Base-by-base conservation (phyloP, 179 eudicot species). In the Carnegiea gigantea region DNA sequence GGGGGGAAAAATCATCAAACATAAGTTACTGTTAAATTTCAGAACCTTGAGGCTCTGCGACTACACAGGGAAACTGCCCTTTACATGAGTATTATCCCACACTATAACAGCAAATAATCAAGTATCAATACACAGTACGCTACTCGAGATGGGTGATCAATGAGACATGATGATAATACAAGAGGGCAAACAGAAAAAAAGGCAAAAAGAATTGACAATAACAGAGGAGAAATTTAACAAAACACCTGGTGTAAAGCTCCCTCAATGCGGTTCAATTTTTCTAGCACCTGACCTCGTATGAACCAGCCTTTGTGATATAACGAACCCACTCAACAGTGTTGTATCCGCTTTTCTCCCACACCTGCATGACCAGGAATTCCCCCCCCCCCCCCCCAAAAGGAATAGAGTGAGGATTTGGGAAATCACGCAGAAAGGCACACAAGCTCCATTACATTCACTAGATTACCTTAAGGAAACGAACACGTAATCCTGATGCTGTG, bases 301-400 rank as follows among this genome's bases (percentile, higher is more conserved):
- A 94, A 78, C 99, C 99, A 8, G 98, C 99, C 90, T 96, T 96
- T 73, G 99, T 96, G 65, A 96, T 96, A 48, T 96, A 96, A 82
- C 99, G 97, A 81, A 96, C 99, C 99, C 99, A 96, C 86, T 96
- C 99, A 23, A 94, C 99, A 3, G 99, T 96, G 77, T 94, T 96
- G 86, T 96, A 96, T 36, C 99, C 99, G 51, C 97, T 94, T 89
- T 93, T 94, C 90, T 96, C 98, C 99, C 99, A 96, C 33, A 96
- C 99, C 99, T 96, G 90, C 83, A 87, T 14, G 64, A 68, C n/a
- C n/a, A n/a, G n/a, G n/a, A n/a, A n/a, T n/a, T n/a, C n/a, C n/a
- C n/a, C n/a, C n/a, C n/a, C n/a, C n/a, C n/a, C n/a, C n/a, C n/a
- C n/a, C n/a, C n/a, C n/a, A n/a, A n/a, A n/a, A 4, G 71, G 36